phyloP scores from a whole-genome alignment of 495 filamentous ascomycete genomes.

The Hypomontagnella monticulosa region DNA sequence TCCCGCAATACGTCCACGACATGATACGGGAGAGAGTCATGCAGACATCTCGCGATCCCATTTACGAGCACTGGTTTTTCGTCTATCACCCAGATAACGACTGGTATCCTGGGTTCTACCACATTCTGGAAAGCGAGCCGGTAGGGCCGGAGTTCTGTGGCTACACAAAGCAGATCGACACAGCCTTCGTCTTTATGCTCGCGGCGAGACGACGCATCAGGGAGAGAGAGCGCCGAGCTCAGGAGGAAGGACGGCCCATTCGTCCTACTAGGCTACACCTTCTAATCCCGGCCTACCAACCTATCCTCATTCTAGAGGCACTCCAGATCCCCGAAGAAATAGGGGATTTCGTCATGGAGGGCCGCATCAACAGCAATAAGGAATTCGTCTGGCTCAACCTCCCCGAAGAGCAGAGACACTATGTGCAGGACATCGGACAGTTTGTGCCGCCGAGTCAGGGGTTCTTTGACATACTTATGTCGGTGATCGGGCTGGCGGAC shows the following conservation, averaged over 20 bases:
- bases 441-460: not conserved
- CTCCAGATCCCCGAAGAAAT: constrained; percentile 7
- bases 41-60: constrained; percentile 2
- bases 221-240: not conserved
- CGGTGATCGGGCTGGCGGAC: not conserved
- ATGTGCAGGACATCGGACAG: constrained; percentile 4
- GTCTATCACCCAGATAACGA: constrained; percentile 8
- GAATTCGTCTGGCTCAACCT: constrained; percentile 11
- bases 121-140: not conserved
- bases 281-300: constrained; percentile 6
- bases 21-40: constrained; percentile 4
- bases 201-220: not conserved
- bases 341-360: constrained; percentile 9
- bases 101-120: constrained; percentile 10
- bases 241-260: not conserved
- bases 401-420: not conserved
- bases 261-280: constrained; percentile 1
- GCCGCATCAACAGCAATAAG: constrained; percentile 2
- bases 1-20: constrained; percentile 2
- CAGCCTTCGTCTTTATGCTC: constrained; percentile 7
- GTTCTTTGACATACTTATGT: not conserved
- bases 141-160: constrained; percentile 5
- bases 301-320: constrained; percentile 1
- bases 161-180: constrained; percentile 13
- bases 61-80: constrained; percentile 4